A percentile compares a stretch with the other conserved stretches of the same genome.
phyloP scores from a whole-genome alignment of 106 monocot species.

The Dactylorhiza incarnata region DNA sequence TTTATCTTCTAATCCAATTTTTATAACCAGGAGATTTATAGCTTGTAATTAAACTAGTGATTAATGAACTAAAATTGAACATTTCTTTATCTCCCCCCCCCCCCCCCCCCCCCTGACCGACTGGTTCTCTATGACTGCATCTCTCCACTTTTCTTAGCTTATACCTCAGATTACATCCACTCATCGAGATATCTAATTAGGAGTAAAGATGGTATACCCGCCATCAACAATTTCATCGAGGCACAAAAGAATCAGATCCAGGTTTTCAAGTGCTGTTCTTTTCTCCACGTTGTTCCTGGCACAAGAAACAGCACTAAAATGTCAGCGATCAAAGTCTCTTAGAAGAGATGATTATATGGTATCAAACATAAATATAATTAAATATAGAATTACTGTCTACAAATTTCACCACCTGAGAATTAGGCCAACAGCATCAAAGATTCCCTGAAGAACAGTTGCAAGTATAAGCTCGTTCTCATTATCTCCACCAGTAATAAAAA shows the following conservation, averaged over 20 bases:
- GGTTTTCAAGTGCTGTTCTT: slow-evolving; percentile 17
- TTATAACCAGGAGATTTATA: too few species aligned
- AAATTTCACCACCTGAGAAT: slow-evolving; percentile 53
- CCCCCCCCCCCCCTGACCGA: too few species aligned
- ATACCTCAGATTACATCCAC: too few species aligned
- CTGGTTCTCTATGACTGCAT: too few species aligned
- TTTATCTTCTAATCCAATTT: too few species aligned
- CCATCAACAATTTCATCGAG: slow-evolving; percentile 59
- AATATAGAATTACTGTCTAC: background rate
- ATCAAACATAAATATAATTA: background rate
- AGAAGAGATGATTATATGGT: background rate
- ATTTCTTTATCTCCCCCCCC: too few species aligned
- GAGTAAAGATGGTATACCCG: slow-evolving; percentile 22
- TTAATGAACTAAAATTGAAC: too few species aligned
- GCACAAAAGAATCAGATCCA: slow-evolving; percentile 36
- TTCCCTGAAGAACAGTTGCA: slow-evolving; percentile 76
- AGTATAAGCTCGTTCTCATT: slow-evolving; percentile 93
- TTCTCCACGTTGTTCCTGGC: slow-evolving; percentile 17
- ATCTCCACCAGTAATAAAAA: slow-evolving; percentile 79
- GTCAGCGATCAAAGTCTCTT: background rate
- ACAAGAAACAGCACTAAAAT: background rate
- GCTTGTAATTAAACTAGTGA: too few species aligned
- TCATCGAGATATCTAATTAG: too few species aligned
- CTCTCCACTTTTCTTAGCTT: too few species aligned
- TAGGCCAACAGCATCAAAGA: slow-evolving; percentile 69